phyloP scores from a whole-genome alignment of 345 rosid species.

The Euphorbia lathyris region DNA sequence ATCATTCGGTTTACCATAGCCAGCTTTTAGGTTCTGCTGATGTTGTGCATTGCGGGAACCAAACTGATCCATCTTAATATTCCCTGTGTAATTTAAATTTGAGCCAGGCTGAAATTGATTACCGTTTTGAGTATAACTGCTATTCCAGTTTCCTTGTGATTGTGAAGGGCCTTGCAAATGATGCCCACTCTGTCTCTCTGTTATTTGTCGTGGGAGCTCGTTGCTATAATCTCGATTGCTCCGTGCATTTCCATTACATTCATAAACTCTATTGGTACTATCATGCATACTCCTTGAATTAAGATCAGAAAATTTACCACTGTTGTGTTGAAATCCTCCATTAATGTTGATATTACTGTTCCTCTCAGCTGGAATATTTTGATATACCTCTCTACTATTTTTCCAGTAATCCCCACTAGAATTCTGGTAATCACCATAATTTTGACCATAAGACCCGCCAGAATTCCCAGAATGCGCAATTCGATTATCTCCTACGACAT shows the following conservation, averaged over 20 bases:
- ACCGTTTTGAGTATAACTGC: slow-evolving; percentile 16
- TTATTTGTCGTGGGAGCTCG: neutral
- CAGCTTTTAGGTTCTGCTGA: slow-evolving; percentile 10
- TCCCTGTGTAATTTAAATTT: neutral
- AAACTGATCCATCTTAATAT: slow-evolving; percentile 6
- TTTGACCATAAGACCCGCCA: slow-evolving; percentile 16
- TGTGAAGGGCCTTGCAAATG: slow-evolving; percentile 18
- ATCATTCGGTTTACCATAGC: slow-evolving; percentile 13
- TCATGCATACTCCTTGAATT: slow-evolving; percentile 12
- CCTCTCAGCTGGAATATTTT: slow-evolving; percentile 8
- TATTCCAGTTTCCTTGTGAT: slow-evolving; percentile 18
- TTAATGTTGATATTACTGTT: slow-evolving; percentile 16
- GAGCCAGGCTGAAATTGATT: slow-evolving; percentile 16
- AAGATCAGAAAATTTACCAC: neutral
- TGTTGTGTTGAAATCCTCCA: neutral
- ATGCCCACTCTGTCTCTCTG: neutral
- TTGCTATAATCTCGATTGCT: neutral
- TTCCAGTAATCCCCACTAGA: slow-evolving; percentile 13
- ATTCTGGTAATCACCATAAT: slow-evolving; percentile 13
- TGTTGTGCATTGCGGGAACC: slow-evolving; percentile 13
- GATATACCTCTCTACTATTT: slow-evolving; percentile 17
- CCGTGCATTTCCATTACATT: slow-evolving; percentile 19
- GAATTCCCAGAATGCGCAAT: slow-evolving; percentile 24
- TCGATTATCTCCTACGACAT: slow-evolving; percentile 14
- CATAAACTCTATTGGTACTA: slow-evolving; percentile 12